A percentile compares a stretch with the other conserved stretches of the same genome.
phyloP scores from a whole-genome alignment of 257 asterid genomes.

The Petunia axillaris region DNA sequence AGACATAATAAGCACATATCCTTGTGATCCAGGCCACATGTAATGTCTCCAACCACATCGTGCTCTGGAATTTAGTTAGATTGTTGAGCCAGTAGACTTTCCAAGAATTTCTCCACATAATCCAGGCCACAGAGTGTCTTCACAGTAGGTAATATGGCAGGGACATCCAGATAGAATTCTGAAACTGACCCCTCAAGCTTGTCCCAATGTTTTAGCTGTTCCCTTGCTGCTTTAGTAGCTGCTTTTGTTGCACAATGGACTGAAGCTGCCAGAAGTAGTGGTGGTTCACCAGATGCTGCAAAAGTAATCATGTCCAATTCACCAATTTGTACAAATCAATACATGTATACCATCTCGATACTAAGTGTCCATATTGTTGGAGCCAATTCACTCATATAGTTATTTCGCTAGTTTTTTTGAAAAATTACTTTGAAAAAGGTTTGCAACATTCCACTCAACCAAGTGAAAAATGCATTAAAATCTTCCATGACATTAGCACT shows the following conservation, averaged over 20 bases:
- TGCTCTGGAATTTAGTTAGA: not conserved
- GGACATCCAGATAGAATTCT: constrained; percentile 56
- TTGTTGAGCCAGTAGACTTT: constrained; percentile 31
- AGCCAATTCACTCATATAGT: too few relatives aligned
- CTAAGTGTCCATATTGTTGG: too few relatives aligned
- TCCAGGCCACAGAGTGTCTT: constrained; percentile 65
- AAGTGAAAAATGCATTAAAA: too few relatives aligned
- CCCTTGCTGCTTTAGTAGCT: constrained; percentile 67
- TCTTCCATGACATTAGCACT: too few relatives aligned
- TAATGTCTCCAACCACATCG: too few relatives aligned
- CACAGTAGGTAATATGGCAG: constrained; percentile 72
- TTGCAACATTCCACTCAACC: too few relatives aligned
- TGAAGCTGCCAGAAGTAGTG: constrained; percentile 69
- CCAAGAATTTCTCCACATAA: constrained; percentile 50
- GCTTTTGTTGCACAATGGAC: constrained; percentile 76
- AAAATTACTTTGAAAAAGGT: too few relatives aligned
- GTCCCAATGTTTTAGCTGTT: constrained; percentile 59
- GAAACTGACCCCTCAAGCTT: constrained; percentile 45
- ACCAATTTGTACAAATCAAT: too few relatives aligned
- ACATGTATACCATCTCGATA: too few relatives aligned
- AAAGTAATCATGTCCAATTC: not conserved
- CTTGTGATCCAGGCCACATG: too few relatives aligned
- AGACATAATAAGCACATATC: too few relatives aligned
- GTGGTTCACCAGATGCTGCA: constrained; percentile 85
- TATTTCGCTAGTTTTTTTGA: too few relatives aligned